Evolutionary conservation across 75 land plant genomes (phyloP).

Genomic region (Picea sitchensis): DNA sequence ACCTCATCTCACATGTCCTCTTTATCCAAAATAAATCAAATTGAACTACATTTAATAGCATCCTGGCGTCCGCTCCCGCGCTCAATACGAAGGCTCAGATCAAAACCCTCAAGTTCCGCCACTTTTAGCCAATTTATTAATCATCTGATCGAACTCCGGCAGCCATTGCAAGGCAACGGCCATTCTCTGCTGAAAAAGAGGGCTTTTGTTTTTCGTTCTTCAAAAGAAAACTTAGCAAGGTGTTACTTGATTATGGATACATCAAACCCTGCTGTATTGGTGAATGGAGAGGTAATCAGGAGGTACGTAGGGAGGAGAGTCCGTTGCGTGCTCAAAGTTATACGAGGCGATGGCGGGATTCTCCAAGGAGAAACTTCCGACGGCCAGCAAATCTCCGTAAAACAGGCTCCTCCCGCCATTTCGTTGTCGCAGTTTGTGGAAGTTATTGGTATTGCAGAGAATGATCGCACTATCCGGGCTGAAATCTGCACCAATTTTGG

Average conservation of each 20-base stretch:
- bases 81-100: too few relatives aligned
- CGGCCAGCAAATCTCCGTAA: constrained; percentile 52
- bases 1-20: too few relatives aligned
- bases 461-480: constrained; percentile 36
- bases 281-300: constrained; percentile 64
- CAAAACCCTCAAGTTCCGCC: too few relatives aligned
- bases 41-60: too few relatives aligned
- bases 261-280: constrained; percentile 78
- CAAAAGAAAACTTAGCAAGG: neutral
- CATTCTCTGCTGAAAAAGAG: too few relatives aligned
- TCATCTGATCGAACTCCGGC: too few relatives aligned
- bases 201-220: too few relatives aligned
- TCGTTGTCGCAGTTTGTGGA: too few relatives aligned
- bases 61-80: too few relatives aligned
- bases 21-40: too few relatives aligned
- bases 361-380: constrained; percentile 40
- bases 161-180: too few relatives aligned
- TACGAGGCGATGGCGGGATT: neutral
- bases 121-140: too few relatives aligned
- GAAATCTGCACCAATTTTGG: neutral
- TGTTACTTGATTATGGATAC: constrained; percentile 50
- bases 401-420: constrained; percentile 31
- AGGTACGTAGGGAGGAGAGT: constrained; percentile 68
- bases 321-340: constrained; percentile 46
- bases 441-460: constrained; percentile 77